Base-by-base conservation (phyloP, 1,284 basidiomycete genomes). In the Phlebopus sp. region DNA sequence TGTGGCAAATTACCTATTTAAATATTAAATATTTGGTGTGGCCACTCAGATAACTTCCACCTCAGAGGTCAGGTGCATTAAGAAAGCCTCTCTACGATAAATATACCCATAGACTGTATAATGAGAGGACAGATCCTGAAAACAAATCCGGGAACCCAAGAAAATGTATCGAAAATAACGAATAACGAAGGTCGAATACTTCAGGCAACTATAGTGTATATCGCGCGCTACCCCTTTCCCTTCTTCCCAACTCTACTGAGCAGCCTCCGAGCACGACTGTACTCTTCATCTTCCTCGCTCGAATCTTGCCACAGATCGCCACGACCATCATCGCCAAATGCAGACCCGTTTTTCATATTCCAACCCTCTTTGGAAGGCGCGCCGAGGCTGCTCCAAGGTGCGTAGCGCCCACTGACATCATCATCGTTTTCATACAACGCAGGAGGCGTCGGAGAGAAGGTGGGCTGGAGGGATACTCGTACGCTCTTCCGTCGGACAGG, bases 231-330 rank as follows among this genome's bases (percentile, higher is more conserved):
- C 37, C 56, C 54, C 56, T 66, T 69, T 50, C 69, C 64, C 59
- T 71, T 72, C 63, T 66, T 70, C 46, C 72, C 70, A 27, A 72
- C 63, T 51, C 67, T 67, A 37, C 59, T 69, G 55, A 89, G 67
- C 63, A 84, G 52, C 50, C 58, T 68, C 66, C 73, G 77, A 46
- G 86, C 86, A 17, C 60, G 71, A 44, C 68, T 59, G 65, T 89
- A 89, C 62, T 76, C 79, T 51, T 76, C 79, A 58, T 87, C 84
- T 55, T 87, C 86, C 47, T 84, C 82, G 56, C 82, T 82, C 57
- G 83, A 86, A 58, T 90, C 82, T 54, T 75, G 72, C 86, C 86
- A 88, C 53, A 82, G 59, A 59, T 81, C 80, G 19, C 55, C 59
- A 13, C 49, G 50, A 31, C 45, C 51, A 41, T 54, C 56, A 40